Evolutionary conservation across 495 filamentous ascomycete species (phyloP).

Genomic region (Margaritispora aquatica): DNA sequence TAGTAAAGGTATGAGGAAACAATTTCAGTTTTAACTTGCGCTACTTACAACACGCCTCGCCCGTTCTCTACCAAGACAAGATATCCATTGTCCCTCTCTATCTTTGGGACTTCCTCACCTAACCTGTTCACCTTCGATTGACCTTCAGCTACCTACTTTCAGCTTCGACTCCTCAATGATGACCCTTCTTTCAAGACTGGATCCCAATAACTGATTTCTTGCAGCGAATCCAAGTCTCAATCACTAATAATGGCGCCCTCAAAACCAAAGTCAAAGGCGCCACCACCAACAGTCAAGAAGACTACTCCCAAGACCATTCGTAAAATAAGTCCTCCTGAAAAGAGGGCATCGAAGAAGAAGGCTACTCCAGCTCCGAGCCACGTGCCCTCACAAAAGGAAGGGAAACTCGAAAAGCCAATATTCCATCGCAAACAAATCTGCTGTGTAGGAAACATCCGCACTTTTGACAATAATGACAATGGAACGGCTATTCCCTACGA

Average conservation of each 20-base stretch:
- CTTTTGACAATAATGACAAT: slow-evolving; percentile 5
- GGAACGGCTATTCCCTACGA: slow-evolving; percentile 25
- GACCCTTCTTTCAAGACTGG: not conserved
- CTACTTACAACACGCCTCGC: no score
- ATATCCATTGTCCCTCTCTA: no score
- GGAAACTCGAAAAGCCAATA: slow-evolving; percentile 10
- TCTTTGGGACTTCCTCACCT: no score
- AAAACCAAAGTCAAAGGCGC: not conserved
- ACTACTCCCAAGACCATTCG: not conserved
- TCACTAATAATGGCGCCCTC: not conserved
- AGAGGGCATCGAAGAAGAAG: not conserved
- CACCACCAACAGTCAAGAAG: not conserved
- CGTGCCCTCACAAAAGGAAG: not conserved
- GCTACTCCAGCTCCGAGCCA: not conserved
- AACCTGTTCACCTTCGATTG: no score
- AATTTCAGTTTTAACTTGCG: no score
- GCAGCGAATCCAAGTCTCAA: no score
- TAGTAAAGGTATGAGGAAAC: no score
- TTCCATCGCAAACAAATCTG: slow-evolving; percentile 11
- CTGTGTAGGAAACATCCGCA: slow-evolving; percentile 8
- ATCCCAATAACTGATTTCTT: not conserved
- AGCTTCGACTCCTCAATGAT: no score
- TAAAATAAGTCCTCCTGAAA: not conserved
- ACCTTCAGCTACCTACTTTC: no score
- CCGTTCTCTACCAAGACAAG: no score